phyloP scores from a whole-genome alignment of 2,329 filamentous ascomycete species.

The Oidium heveae region DNA sequence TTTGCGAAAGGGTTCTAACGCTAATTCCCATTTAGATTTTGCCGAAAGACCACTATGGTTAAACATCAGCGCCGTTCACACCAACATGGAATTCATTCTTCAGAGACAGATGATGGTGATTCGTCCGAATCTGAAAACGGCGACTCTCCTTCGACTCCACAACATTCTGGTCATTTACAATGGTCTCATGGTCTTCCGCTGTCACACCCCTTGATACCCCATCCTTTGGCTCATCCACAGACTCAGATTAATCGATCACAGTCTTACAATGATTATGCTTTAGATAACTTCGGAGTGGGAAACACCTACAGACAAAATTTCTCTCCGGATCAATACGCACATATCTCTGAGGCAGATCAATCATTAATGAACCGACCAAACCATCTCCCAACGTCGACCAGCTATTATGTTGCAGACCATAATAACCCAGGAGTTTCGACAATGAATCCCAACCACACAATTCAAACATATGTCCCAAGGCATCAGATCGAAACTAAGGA shows the following conservation, averaged over 20 bases:
- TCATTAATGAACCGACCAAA: conserved; percentile 16
- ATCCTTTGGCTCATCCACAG: conserved; percentile 15
- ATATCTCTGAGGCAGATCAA: conserved; percentile 19
- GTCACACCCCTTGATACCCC: conserved; percentile 13
- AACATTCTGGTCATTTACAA: conserved; percentile 22
- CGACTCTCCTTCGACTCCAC: conserved; percentile 32
- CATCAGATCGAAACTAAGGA: conserved; percentile 18
- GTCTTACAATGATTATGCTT: conserved; percentile 27
- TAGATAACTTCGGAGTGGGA: conserved; percentile 12
- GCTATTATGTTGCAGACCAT: conserved; percentile 31
- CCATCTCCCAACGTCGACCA: conserved; percentile 11
- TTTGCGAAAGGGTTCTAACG: conserved; percentile 1
- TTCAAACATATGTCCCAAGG: conserved; percentile 21
- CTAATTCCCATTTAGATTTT: conserved; percentile 26
- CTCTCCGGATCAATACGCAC: conserved; percentile 18
- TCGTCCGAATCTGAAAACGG: conserved; percentile 17
- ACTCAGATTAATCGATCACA: conserved; percentile 17
- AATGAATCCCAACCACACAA: conserved; percentile 28
- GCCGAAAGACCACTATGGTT: conserved; percentile 46
- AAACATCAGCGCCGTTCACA: conserved; percentile 39
- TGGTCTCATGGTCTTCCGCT: conserved; percentile 24
- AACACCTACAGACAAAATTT: conserved; percentile 22
- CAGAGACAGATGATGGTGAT: conserved; percentile 19
- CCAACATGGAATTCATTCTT: conserved; percentile 28
- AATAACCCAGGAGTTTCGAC: conserved; percentile 35